These are phyloP conservation scores for Neurospora sp. DNA, from an alignment of 495 filamentous ascomycete species.

Conservation along the genomic window DNA sequence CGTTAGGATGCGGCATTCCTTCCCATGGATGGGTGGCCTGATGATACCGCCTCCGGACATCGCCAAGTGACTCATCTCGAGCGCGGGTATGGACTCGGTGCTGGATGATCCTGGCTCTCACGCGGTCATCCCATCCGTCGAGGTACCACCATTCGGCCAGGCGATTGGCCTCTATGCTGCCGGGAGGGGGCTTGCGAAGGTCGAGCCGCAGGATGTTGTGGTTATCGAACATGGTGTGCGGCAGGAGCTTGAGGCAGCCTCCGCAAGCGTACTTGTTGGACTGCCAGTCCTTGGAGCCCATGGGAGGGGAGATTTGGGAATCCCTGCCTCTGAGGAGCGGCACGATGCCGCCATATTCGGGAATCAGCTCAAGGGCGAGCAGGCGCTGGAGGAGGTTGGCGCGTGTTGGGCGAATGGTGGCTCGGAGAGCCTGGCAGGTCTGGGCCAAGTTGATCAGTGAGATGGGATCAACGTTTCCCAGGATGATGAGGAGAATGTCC, in stretches of 20 bases:
- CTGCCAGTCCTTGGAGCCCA: constrained; percentile 3
- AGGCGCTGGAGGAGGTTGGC: constrained; percentile 10
- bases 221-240: constrained; percentile 17
- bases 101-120: background rate
- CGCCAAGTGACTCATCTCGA: background rate
- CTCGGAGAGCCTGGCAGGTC: constrained; percentile 1
- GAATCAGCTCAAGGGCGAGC: constrained; percentile 17
- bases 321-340: constrained; percentile 2
- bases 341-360: constrained; percentile 13
- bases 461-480: constrained; percentile 7
- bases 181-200: constrained; percentile 12
- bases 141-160: constrained; percentile 12
- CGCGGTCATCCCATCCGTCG: background rate
- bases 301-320: constrained; percentile 2
- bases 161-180: constrained; percentile 8
- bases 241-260: constrained; percentile 15
- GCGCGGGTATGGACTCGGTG: background rate
- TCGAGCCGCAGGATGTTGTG: constrained; percentile 8
- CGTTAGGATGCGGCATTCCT: background rate
- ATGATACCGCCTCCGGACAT: background rate
- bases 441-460: constrained; percentile 11
- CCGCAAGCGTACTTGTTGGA: constrained; percentile 16
- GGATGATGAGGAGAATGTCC: constrained; percentile 3
- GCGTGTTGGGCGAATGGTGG: constrained; percentile 7
- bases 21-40: background rate